Conservation (phyloP, 1,284 basidiomycete species). For the Agroathelia rolfsii region DNA sequence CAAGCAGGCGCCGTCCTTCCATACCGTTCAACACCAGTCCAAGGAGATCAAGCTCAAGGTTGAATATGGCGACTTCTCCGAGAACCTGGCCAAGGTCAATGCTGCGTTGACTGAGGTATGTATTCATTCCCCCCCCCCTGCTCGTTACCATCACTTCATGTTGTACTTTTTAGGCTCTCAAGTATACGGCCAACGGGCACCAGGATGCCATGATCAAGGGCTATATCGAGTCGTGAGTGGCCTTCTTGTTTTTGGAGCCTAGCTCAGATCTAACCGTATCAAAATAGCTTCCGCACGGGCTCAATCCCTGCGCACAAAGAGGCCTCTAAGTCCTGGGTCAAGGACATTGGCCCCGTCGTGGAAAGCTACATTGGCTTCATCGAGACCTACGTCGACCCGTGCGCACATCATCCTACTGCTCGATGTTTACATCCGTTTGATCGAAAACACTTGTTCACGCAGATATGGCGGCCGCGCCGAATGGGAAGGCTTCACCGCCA, state of each 20-base stretch:
- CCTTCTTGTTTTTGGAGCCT: background rate
- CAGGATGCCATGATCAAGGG: slow-evolving; percentile 66
- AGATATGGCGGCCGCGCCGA: slow-evolving; percentile 74
- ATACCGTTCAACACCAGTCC: slow-evolving; percentile 35
- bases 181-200: slow-evolving; percentile 62
- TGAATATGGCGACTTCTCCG: slow-evolving; percentile 63
- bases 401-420: too few relatives aligned
- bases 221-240: slow-evolving; percentile 68
- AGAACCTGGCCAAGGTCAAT: slow-evolving; percentile 41
- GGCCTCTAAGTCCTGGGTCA: slow-evolving; percentile 72
- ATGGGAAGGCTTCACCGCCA: slow-evolving; percentile 86
- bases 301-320: slow-evolving; percentile 72
- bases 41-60: slow-evolving; percentile 45
- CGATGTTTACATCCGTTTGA: too few relatives aligned
- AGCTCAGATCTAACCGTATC: background rate
- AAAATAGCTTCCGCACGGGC: slow-evolving; percentile 58
- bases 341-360: slow-evolving; percentile 79
- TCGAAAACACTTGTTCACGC: too few relatives aligned
- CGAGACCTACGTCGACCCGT: slow-evolving; percentile 80
- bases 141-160: background rate
- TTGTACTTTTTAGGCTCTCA: slow-evolving; percentile 41
- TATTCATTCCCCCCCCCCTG: background rate
- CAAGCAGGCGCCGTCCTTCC: slow-evolving; percentile 25
- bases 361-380: slow-evolving; percentile 79
- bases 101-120: slow-evolving; percentile 51